Base-by-base conservation (phyloP, 2,329 filamentous ascomycete genomes). In the Onygenales sp. region DNA sequence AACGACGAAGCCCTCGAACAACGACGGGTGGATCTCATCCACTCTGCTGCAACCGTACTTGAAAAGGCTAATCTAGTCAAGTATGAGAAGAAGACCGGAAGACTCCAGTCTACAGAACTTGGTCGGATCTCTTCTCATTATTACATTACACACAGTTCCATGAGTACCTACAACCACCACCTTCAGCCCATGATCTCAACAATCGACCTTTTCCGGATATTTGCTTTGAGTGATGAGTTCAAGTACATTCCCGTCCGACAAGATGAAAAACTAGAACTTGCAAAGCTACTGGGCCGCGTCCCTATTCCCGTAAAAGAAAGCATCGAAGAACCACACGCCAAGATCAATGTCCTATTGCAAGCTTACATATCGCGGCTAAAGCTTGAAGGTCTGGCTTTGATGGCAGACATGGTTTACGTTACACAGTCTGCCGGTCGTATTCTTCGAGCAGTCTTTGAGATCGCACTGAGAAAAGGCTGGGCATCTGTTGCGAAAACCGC, bases 371-470 rank as follows among this genome's bases (percentile, higher is more conserved):
- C 92, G 46, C 83, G 93, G 51, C 83, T 98, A 51, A 94, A 92
- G 70, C 81, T 98, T 0, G 92, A 97, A 56, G 93, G 93, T 1
- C 77, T 98, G 52, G 93, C 93, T 2, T 74, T 98, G 57, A 97
- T 98, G 92, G 92, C 93, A 32, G 93, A 98, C 69, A 86, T 98
- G 78, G 93, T 98, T 3, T 98, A 98, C 64, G 92, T 98, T 52
- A 98, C 93, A 1, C 94, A 98, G 67, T 97, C 92, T 27, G 93
- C 93, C 49, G 93, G 93, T 34, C 89, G 93, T 80, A 96, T 98
- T 61, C 76, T 98, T 45, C 84, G 93, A 53, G 93, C 93, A 0
- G 86, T 98, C 49, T 98, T 97, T 60, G 94, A 98, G 72, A 97
- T 98, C 52, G 86, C 88, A n/a, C 74, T 98, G 59, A 95, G 92